Percentiles rank a stretch among this genome's conserved stretches.
These are phyloP conservation scores for Pythium pectinolyticum DNA, from an alignment of 352 stramenopile genomes.

Conservation along the genomic window DNA sequence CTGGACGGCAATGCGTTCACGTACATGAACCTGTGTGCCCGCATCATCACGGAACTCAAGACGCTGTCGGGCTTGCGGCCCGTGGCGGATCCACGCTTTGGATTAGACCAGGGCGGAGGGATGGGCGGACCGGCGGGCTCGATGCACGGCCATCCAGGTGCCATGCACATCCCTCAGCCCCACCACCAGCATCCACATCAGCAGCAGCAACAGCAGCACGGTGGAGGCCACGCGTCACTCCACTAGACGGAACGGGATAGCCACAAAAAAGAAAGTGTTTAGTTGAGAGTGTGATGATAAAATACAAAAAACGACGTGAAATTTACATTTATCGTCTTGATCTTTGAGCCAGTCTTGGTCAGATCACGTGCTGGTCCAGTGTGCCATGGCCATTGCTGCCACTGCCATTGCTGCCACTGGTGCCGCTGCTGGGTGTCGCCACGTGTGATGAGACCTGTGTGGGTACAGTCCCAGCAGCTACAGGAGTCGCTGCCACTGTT, in stretches of 20 bases:
- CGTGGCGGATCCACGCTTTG: conserved; percentile 1
- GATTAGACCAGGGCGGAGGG: background rate
- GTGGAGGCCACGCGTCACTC: background rate
- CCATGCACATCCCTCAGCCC: background rate
- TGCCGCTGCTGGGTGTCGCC: background rate
- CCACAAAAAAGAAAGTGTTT: background rate
- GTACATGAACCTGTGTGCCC: conserved; percentile 99
- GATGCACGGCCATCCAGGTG: background rate
- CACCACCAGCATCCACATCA: background rate
- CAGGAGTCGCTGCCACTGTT: too few relatives aligned
- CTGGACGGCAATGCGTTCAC: conserved; percentile 97
- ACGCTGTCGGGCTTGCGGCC: conserved; percentile 86
- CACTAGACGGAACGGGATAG: background rate
- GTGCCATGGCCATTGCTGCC: background rate
- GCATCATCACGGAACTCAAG: conserved; percentile 99
- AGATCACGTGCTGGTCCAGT: background rate
- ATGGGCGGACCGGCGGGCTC: background rate
- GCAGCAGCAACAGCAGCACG: background rate
- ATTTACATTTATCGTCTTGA: too few relatives aligned
- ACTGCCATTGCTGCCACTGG: background rate
- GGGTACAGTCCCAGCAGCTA: background rate
- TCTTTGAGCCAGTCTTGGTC: background rate
- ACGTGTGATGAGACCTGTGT: background rate
- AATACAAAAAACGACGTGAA: too few relatives aligned
- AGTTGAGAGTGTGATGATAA: background rate